Conservation (phyloP, 202 grass and related monocot species). For the Thinopyrum obtusiflorum region DNA sequence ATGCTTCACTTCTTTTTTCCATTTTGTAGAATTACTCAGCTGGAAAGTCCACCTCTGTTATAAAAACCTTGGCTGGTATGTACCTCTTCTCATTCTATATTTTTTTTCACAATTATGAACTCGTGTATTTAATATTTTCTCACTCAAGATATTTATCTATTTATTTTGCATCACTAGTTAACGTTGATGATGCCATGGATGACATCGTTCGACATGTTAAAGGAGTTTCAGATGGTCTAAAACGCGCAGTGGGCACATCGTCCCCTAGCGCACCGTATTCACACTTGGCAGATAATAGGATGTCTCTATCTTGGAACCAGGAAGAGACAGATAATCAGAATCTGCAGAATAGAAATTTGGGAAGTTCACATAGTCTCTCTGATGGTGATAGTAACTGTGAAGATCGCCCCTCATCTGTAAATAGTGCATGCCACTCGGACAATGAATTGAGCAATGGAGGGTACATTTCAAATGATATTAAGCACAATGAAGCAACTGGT, state of each 20-base stretch:
- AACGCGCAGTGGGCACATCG: constrained; percentile 65
- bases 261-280: constrained; percentile 40
- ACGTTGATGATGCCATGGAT: constrained; percentile 98
- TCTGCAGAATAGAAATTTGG: constrained; percentile 46
- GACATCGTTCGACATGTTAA: constrained; percentile 95
- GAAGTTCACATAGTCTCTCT: constrained; percentile 68
- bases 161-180: constrained; percentile 61
- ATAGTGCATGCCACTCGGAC: constrained; percentile 78
- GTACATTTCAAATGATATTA: constrained; percentile 54
- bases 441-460: constrained; percentile 80
- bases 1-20: constrained; percentile 27
- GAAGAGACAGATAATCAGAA: constrained; percentile 58
- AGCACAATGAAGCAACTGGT: constrained; percentile 36
- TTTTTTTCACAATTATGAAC: constrained; percentile 18
- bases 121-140: constrained; percentile 22
- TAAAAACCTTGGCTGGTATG: constrained; percentile 92
- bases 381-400: constrained; percentile 81
- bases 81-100: neutral
- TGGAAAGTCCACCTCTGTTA: constrained; percentile 92
- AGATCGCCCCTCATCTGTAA: constrained; percentile 44
- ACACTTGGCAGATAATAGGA: constrained; percentile 43
- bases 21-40: constrained; percentile 86
- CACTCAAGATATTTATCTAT: constrained; percentile 15
- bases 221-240: constrained; percentile 89
- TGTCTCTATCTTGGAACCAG: constrained; percentile 69